Base-by-base conservation (phyloP, 108 stramenopile genomes). In the Discostella stelligeroides region DNA sequence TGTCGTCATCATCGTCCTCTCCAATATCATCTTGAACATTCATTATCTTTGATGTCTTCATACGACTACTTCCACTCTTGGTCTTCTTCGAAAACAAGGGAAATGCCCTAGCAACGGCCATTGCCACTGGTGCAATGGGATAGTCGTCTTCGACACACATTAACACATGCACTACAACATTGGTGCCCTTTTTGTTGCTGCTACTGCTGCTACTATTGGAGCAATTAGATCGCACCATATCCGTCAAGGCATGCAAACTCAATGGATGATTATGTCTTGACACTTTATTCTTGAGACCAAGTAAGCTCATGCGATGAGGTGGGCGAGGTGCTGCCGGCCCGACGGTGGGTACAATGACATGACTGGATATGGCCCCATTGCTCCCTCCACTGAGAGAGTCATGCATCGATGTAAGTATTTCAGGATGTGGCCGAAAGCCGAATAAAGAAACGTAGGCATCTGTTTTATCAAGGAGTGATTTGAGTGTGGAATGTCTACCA, bases 181-280 rank as follows among this genome's bases (percentile, higher is more conserved):
- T n/a, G n/a, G n/a, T n/a, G n/a, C 65, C 60, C n/a, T 57, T 38
- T 2, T 15, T 41, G 8, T 47, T 29, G 34, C 38, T 6, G 6
- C 34, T 34, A 34, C 34, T 6, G 6, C 34, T 34, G 6, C 34
- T 5, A 23, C 34, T 0, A 18, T 53, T 27, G 15, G 18, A 11
- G 24, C 61, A 66, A 24, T 61, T 46, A 24, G 68, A 70, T 30
- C 45, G 45, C 11, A 83, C 82, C 58, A 83, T 47, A 25, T 79
- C 84, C 3, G 87, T 85, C 34, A 92, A 42, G 12, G 85, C 56
- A 63, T 90, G 91, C 12, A 88, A 72, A 62, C 84, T 75, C 78
- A 88, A 61, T 21, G 88, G 87, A 66, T 90, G 87, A 59, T 87
- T 84, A 68, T 88, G 75, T 34, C 91, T 67, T 12, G 82, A 72